Conservation (phyloP, 495 filamentous ascomycete genomes). For the Thozetella sp. region DNA sequence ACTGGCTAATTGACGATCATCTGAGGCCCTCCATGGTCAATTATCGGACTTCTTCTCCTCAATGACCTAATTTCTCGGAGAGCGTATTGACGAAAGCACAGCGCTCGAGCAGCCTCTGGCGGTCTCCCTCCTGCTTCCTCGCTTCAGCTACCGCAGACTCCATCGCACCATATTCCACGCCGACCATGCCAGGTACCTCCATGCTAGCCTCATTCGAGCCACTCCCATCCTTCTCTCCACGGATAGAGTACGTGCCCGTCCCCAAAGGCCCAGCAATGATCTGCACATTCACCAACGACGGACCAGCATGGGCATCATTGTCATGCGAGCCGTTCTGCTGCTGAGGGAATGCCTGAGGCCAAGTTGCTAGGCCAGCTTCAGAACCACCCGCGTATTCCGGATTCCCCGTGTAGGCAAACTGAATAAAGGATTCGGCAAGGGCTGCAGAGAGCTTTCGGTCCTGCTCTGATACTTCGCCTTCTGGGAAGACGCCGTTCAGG, state of each 20-base stretch:
- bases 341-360: constrained; percentile 16
- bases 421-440: constrained; percentile 11
- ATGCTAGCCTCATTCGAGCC: constrained; percentile 3
- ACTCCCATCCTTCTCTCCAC: neutral
- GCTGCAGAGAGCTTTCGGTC: constrained; percentile 17
- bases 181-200: constrained; percentile 4
- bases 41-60: too few species aligned
- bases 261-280: constrained; percentile 19
- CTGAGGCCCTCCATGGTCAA: too few species aligned
- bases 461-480: constrained; percentile 12
- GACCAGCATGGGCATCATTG: neutral
- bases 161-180: neutral
- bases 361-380: neutral
- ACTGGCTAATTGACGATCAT: too few species aligned
- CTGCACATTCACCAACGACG: constrained; percentile 5
- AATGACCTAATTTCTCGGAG: constrained; percentile 17
- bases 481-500: constrained; percentile 24
- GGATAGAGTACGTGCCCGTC: constrained; percentile 3
- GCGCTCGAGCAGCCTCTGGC: constrained; percentile 17
- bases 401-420: constrained; percentile 17
- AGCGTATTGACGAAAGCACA: constrained; percentile 17
- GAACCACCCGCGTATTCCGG: neutral
- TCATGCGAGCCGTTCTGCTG: neutral
- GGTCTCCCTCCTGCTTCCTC: constrained; percentile 9
- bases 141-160: neutral